A percentile compares a stretch with the other conserved stretches of the same genome.
Conservation (phyloP, 345 rosid species). For the Cardamine occulta region DNA sequence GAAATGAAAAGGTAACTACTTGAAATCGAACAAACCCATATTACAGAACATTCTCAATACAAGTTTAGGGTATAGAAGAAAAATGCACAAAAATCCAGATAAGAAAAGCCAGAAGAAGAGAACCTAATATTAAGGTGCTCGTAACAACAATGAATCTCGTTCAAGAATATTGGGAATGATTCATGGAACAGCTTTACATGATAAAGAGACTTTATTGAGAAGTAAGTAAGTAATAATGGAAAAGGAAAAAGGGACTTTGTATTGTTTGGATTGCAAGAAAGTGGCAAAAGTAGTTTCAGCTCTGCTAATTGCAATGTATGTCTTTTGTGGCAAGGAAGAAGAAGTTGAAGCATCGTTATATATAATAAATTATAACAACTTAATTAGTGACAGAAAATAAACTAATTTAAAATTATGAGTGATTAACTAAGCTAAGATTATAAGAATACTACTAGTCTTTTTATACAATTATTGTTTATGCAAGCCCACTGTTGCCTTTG, state of each 20-base stretch:
- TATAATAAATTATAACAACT: not conserved
- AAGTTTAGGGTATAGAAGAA: slow-evolving; percentile 13
- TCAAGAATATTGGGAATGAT: slow-evolving; percentile 21
- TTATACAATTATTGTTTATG: slow-evolving; percentile 4
- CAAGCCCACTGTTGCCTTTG: slow-evolving; percentile 18
- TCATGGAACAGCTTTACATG: slow-evolving; percentile 40
- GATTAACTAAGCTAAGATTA: slow-evolving; percentile 10
- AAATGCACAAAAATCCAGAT: slow-evolving; percentile 12
- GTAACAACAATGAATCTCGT: slow-evolving; percentile 34
- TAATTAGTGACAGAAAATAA: not conserved
- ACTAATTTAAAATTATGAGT: not conserved
- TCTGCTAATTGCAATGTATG: slow-evolving; percentile 35
- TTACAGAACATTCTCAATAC: slow-evolving; percentile 25
- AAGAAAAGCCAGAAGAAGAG: slow-evolving; percentile 1
- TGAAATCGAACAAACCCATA: slow-evolving; percentile 29
- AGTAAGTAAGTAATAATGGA: slow-evolving; percentile 32
- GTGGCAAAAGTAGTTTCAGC: slow-evolving; percentile 32
- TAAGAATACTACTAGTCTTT: not conserved
- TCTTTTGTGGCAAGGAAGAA: slow-evolving; percentile 33
- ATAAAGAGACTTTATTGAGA: slow-evolving; percentile 2
- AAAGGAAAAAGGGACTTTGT: not conserved
- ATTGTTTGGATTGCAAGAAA: slow-evolving; percentile 36
- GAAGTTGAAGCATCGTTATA: slow-evolving; percentile 33
- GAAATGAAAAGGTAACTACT: slow-evolving; percentile 20
- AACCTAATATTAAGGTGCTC: slow-evolving; percentile 21